Evolutionary conservation across 371 early-diverging fungal species (phyloP), one percentile per base, ranked within the genome.

Genomic region (Dichotomocladium elegans): DNA sequence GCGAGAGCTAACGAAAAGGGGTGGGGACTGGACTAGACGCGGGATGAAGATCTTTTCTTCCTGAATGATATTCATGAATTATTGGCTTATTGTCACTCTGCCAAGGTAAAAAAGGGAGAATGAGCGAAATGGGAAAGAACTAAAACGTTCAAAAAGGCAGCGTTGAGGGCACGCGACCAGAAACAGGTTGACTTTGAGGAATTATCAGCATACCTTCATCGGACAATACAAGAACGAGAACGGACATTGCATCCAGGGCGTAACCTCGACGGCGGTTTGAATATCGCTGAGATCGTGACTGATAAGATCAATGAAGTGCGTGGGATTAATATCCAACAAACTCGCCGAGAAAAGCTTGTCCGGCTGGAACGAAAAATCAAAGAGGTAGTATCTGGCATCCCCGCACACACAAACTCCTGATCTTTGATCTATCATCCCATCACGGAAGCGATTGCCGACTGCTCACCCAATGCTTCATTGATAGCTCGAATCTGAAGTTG

Each of bases 161-260:
- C 89, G 19, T 75, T 96, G 27, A 86, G 85, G 52, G 74, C 82
- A 45, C 80, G 96, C n/a, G 96, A 95, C 69, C 94, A 94, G 64
- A 95, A 95, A 68, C 96, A 95, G 69, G 77, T 94, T 2, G 96
- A 96, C 72, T 87, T 83, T 67, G 96, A 96, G 70, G 95, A 89
- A 40, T 73, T 95, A 25, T 81, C 88, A 2, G 78, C 75, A 35
- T 93, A 87, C 55, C 69, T 91, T 41, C 81, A 87, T 51, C 81
- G 70, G 66, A 85, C 82, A 37, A 69, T 60, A 44, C 81, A 68
- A 19, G 89, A 82, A 66, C 77, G 70, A 31, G 85, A 88, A 37
- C 65, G 85, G 22, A 71, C 83, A 28, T 45, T 72, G 31, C 77
- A 79, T 72, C 82, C 75, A 48, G 80, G 78, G 53, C 64, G 60